A percentile compares a stretch with the other conserved stretches of the same genome.
Evolutionary conservation across 78 protist genomes (phyloP).

Genomic region (Pigoraptor vietnamica): DNA sequence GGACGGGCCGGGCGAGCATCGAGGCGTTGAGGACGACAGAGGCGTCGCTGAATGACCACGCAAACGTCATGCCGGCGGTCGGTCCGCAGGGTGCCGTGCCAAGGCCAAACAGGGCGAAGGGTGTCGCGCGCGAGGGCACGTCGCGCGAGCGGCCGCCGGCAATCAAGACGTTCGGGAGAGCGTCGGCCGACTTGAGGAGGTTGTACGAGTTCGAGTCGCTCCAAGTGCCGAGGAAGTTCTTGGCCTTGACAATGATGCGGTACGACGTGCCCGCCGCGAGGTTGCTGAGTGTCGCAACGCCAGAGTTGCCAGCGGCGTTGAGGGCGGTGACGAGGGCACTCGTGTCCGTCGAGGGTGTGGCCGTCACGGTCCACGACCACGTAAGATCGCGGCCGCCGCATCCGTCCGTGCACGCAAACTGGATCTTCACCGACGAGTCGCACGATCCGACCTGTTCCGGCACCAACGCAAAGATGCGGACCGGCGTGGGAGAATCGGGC

Average conservation of each 20-base stretch:
- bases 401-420: background rate
- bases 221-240: background rate
- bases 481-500: background rate
- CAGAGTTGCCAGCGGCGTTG: background rate
- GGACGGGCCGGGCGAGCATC: background rate
- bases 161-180: background rate
- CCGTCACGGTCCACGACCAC: background rate
- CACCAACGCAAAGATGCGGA: background rate
- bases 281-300: background rate
- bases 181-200: background rate
- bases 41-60: background rate
- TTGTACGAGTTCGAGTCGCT: background rate
- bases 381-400: background rate
- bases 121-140: background rate
- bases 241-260: background rate
- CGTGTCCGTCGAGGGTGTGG: background rate
- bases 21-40: background rate
- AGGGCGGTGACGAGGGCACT: background rate
- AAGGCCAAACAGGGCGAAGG: background rate
- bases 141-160: background rate
- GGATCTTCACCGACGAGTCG: background rate
- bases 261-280: background rate
- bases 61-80: background rate
- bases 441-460: background rate
- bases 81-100: background rate